phyloP scores from a whole-genome alignment of 495 filamentous ascomycete genomes.

The Neurospora pannonica region DNA sequence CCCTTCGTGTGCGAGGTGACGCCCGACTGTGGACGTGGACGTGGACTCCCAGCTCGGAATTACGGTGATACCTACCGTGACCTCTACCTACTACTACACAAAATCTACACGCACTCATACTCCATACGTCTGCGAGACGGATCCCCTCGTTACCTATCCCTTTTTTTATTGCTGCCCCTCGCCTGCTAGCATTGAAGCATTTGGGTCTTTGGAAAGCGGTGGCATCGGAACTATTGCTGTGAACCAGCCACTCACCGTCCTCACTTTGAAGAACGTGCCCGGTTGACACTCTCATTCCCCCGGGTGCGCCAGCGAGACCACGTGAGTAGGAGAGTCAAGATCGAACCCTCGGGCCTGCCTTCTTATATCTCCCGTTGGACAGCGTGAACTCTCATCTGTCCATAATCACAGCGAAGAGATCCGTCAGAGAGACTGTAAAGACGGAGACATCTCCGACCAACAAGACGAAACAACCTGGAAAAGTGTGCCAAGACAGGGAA shows the following conservation, averaged over 20 bases:
- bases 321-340: background rate
- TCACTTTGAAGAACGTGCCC: background rate
- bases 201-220: background rate
- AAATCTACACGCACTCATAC: background rate
- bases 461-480: background rate
- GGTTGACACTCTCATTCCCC: background rate
- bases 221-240: background rate
- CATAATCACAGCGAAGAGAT: background rate
- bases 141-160: background rate
- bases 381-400: background rate
- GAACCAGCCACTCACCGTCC: background rate
- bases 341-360: background rate
- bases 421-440: background rate
- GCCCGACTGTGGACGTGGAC: background rate
- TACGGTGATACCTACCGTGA: background rate
- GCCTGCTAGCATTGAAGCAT: background rate
- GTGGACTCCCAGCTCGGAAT: background rate
- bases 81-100: background rate
- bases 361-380: background rate
- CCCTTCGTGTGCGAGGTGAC: background rate
- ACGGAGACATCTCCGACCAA: background rate
- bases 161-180: background rate
- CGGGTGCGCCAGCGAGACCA: background rate
- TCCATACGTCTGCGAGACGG: background rate
- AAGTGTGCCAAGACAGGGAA: background rate